Evolutionary conservation across 108 stramenopile species (phyloP), one percentile per base, ranked within the genome.

Genomic region (Asterionellopsis glacialis): DNA sequence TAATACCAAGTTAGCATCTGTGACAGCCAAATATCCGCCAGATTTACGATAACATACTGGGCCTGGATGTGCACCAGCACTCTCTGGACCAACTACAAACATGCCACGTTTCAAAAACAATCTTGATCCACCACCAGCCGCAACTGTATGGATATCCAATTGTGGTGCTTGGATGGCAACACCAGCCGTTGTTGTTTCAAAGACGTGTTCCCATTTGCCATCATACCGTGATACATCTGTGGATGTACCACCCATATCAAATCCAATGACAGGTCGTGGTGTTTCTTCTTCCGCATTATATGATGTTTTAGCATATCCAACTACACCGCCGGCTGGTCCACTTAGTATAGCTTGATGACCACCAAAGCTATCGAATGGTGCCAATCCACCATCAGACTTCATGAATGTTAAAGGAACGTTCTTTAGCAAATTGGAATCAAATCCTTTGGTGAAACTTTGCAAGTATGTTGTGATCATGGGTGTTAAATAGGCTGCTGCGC

Each of bases 171-270:
- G 95, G 63, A 94, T 90, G 43, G 84, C 92, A 6, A 98, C 91
- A 9, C 97, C 97, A 12, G 97, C 97, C 1, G 97, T 99, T 21
- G 88, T 90, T 0, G 96, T 96, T 74, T 98, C 97, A 66, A 96
- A 98, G 0, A 98, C 97, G 42, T 88, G 95, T 59, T 98, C 96
- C 55, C 77, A 87, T 41, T 57, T 52, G 1, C 97, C 97, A 41
- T 81, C 96, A 55, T 89, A 94, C 38, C 93, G 77, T 0, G 87
- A 84, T 11, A 96, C 96, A 70, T 98, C 97, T 1, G 96, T 99
- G 40, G 81, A 84, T 0, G 98, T 99, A 1, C 98, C 98, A 45
- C 98, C 98, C 98, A 97, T 97, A 70, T 99, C 98, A 68, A 98
- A 98, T 43, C 98, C 98, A 60, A 99, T 98, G 41, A 95, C 89